A percentile compares a stretch with the other conserved stretches of the same genome.
Evolutionary conservation across 768 basidiomycete species (phyloP).

Genomic region (Auriscalpium vulgare): DNA sequence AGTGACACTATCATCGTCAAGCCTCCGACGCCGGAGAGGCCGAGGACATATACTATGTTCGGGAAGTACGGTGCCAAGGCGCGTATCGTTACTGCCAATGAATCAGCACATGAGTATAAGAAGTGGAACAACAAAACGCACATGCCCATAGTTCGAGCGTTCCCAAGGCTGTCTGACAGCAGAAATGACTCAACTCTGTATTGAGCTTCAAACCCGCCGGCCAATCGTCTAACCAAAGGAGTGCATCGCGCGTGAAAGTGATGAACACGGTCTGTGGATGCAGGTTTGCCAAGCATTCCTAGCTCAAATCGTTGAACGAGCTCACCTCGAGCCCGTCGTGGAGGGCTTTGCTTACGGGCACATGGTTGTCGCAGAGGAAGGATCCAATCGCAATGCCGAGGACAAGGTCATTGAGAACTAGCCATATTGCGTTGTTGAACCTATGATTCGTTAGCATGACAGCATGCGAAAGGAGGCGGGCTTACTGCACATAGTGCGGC

Average conservation of each 20-base stretch:
- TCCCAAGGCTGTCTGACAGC: slow-evolving; percentile 62
- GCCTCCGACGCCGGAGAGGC: slow-evolving; percentile 11
- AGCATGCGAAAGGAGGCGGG: not conserved
- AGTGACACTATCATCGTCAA: slow-evolving; percentile 7
- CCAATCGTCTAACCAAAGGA: slow-evolving; percentile 91
- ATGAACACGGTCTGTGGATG: slow-evolving; percentile 34
- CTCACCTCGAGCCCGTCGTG: slow-evolving; percentile 4
- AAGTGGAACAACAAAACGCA: slow-evolving; percentile 29
- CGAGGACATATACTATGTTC: slow-evolving; percentile 5
- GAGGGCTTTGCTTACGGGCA: slow-evolving; percentile 33
- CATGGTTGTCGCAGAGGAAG: slow-evolving; percentile 62
- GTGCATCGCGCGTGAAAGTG: slow-evolving; percentile 37
- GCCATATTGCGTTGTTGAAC: slow-evolving; percentile 90
- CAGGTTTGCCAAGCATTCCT: not conserved
- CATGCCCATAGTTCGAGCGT: slow-evolving; percentile 66
- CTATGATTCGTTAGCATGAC: slow-evolving; percentile 27
- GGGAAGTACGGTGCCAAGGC: slow-evolving; percentile 5
- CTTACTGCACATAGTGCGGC: slow-evolving; percentile 14
- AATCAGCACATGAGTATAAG: not conserved
- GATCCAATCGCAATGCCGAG: slow-evolving; percentile 68
- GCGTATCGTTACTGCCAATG: not conserved
- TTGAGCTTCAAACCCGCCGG: slow-evolving; percentile 95
- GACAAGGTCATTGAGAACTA: slow-evolving; percentile 84
- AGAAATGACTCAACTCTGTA: slow-evolving; percentile 83
- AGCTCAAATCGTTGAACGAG: not conserved